Percentiles rank a stretch among this genome's conserved stretches.
These are phyloP conservation scores for Trichoderma koningii DNA, from an alignment of 2,329 filamentous ascomycete genomes.

Conservation along the genomic window DNA sequence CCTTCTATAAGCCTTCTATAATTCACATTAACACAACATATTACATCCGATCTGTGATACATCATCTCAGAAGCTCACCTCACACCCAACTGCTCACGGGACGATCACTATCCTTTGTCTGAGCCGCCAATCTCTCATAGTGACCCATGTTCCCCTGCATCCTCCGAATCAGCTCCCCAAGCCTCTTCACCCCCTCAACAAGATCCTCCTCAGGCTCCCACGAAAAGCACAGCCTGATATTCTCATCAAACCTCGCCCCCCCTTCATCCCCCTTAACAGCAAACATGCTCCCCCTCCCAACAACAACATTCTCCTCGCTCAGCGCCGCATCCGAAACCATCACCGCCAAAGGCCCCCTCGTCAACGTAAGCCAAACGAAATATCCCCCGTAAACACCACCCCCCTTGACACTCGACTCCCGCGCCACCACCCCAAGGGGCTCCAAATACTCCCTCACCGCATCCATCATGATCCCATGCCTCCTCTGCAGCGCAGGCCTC, in stretches of 20 bases:
- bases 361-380: slow-evolving; percentile 78
- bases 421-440: slow-evolving; percentile 60
- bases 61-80: background rate
- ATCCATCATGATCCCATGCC: slow-evolving; percentile 55
- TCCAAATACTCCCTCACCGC: slow-evolving; percentile 62
- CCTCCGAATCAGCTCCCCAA: slow-evolving; percentile 52
- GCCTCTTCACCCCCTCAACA: slow-evolving; percentile 65
- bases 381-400: slow-evolving; percentile 71
- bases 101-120: slow-evolving; percentile 3
- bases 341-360: slow-evolving; percentile 51
- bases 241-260: slow-evolving; percentile 57
- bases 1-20: background rate
- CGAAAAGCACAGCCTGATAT: slow-evolving; percentile 68
- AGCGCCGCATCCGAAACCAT: slow-evolving; percentile 60
- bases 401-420: slow-evolving; percentile 43
- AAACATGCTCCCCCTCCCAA: slow-evolving; percentile 71
- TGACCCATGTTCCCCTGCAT: slow-evolving; percentile 37
- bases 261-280: slow-evolving; percentile 61
- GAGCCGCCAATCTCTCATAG: slow-evolving; percentile 31
- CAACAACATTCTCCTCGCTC: slow-evolving; percentile 64
- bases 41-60: no score
- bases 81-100: slow-evolving; percentile 16
- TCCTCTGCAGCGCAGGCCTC: slow-evolving; percentile 48
- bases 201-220: slow-evolving; percentile 70
- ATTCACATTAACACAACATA: no score